Evolutionary conservation across 805 yeast species (phyloP).

Genomic region (Sugiyamaella americana): DNA sequence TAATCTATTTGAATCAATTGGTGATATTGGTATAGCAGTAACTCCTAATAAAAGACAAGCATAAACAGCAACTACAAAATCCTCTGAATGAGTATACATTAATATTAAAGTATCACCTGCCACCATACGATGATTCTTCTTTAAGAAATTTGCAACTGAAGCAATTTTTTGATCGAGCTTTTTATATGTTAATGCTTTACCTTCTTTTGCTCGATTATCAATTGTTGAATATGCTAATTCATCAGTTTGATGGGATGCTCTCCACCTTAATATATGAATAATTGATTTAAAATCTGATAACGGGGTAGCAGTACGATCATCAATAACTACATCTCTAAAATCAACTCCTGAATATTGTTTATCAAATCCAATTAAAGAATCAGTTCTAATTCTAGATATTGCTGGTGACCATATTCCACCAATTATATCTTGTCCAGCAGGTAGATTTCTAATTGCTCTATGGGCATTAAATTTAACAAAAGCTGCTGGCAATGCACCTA

Average conservation of each 20-base stretch:
- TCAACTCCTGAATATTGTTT: constrained; percentile 80
- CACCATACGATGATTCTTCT: constrained; percentile 55
- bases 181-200: constrained; percentile 65
- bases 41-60: constrained; percentile 84
- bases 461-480: constrained; percentile 74
- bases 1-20: constrained; percentile 58
- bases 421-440: constrained; percentile 65
- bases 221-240: constrained; percentile 59
- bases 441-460: constrained; percentile 56
- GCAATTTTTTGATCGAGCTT: constrained; percentile 72
- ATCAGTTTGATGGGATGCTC: constrained; percentile 70
- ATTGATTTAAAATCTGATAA: constrained; percentile 67
- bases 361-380: constrained; percentile 56
- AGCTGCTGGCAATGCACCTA: constrained; percentile 72
- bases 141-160: constrained; percentile 64
- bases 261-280: constrained; percentile 68
- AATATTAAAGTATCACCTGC: constrained; percentile 72
- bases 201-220: constrained; percentile 40
- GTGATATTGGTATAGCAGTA: constrained; percentile 68
- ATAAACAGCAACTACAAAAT: constrained; percentile 70
- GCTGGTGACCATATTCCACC: constrained; percentile 86
- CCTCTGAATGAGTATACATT: constrained; percentile 84
- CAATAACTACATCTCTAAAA: constrained; percentile 65
- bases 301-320: constrained; percentile 69
- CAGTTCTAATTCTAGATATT: constrained; percentile 58